phyloP scores from a whole-genome alignment of 1,139 yeast species.

The Debaryomyces sp. region DNA sequence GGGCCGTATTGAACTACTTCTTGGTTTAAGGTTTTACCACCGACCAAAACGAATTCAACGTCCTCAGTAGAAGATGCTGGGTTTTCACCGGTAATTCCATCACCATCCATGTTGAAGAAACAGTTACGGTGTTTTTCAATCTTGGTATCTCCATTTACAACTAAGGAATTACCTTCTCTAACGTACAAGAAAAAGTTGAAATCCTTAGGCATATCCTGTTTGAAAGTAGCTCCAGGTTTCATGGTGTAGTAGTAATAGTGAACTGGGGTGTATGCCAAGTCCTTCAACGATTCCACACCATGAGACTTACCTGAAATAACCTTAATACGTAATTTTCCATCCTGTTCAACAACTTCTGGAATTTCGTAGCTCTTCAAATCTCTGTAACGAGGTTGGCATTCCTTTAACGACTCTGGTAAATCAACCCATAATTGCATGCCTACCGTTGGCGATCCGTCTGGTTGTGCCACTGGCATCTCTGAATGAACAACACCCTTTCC shows the following conservation, averaged over 20 bases:
- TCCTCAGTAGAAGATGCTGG: conserved; percentile 32
- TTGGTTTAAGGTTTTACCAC: conserved; percentile 79
- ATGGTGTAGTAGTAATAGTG: conserved; percentile 71
- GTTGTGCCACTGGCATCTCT: conserved; percentile 76
- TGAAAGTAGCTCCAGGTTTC: conserved; percentile 68
- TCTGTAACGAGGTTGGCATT: conserved; percentile 76
- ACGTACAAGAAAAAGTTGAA: conserved; percentile 78
- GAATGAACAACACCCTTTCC: conserved; percentile 88
- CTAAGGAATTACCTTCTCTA: conserved; percentile 59
- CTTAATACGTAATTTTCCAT: conserved; percentile 66
- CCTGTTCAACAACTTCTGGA: conserved; percentile 64
- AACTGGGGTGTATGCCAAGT: conserved; percentile 84
- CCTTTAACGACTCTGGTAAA: conserved; percentile 70
- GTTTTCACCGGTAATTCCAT: conserved; percentile 52
- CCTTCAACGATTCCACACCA: conserved; percentile 73
- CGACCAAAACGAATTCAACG: conserved; percentile 67
- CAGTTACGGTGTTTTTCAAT: conserved; percentile 55
- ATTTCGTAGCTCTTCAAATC: conserved; percentile 74
- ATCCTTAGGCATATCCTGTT: conserved; percentile 60
- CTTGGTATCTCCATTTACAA: conserved; percentile 43
- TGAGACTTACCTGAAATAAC: conserved; percentile 79
- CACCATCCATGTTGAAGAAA: conserved; percentile 72
- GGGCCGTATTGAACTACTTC: conserved; percentile 88
- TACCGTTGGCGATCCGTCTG: conserved; percentile 57
- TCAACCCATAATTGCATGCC: conserved; percentile 96